Evolutionary conservation across 78 protist genomes (phyloP).

Genomic region (Pelomyxa schiedti): DNA sequence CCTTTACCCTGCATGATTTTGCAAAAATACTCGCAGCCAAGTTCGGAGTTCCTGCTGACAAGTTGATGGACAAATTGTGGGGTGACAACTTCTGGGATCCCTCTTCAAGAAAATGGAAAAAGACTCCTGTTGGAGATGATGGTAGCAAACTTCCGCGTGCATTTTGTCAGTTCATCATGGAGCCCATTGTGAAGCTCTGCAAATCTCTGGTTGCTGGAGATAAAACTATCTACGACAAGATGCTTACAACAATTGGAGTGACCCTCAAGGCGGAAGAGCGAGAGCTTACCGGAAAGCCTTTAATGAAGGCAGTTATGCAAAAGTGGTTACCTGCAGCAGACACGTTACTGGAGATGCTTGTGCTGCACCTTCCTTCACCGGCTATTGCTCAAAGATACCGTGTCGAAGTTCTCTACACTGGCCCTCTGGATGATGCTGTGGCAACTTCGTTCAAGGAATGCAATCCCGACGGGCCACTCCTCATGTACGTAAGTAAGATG

Average conservation of each 20-base stretch:
- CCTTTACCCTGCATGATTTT: conserved; percentile 37
- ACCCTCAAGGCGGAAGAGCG: conserved; percentile 67
- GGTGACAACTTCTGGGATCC: conserved; percentile 58
- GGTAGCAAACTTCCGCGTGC: conserved; percentile 22
- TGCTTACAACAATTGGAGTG: conserved; percentile 54
- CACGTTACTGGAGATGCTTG: conserved; percentile 89
- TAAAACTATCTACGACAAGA: conserved; percentile 43
- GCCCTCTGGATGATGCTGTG: conserved; percentile 80
- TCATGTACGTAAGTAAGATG: conserved; percentile 98
- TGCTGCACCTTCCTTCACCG: conserved; percentile 96
- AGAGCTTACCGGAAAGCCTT: conserved; percentile 58
- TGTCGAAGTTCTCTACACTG: conserved; percentile 79
- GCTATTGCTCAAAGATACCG: conserved; percentile 91
- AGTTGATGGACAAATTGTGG: conserved; percentile 34
- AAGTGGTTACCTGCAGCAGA: conserved; percentile 92
- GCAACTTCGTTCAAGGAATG: conserved; percentile 51
- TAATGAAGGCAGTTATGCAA: conserved; percentile 87
- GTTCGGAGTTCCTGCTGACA: conserved; percentile 13
- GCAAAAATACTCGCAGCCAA: conserved; percentile 40
- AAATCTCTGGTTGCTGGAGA: conserved; percentile 16
- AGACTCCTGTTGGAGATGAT: neutral
- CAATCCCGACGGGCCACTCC: conserved; percentile 89
- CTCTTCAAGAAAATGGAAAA: conserved; percentile 23
- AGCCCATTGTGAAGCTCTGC: conserved; percentile 37
- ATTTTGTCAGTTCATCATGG: conserved; percentile 34